Evolutionary conservation across 2,329 filamentous ascomycete species (phyloP).

Genomic region (Clarireedia sp.): DNA sequence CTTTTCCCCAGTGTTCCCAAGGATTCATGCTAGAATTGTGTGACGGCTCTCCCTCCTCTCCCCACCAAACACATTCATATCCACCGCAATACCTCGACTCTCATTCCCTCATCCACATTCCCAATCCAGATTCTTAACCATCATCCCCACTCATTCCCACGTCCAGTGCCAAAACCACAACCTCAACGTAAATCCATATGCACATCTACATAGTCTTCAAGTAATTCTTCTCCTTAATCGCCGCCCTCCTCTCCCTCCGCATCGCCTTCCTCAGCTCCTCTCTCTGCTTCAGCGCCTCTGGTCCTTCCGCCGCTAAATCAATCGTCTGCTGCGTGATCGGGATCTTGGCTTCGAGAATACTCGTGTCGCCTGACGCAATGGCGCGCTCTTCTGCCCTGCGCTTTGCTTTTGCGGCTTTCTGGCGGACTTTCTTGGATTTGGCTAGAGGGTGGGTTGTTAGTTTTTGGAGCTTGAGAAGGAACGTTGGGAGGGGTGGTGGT

Average conservation of each 20-base stretch:
- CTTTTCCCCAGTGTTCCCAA: not conserved
- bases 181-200: not conserved
- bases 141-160: not conserved
- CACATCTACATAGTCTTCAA: constrained; percentile 61
- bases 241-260: constrained; percentile 64
- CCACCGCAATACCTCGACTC: not conserved
- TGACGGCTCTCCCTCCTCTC: too few species aligned
- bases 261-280: constrained; percentile 60
- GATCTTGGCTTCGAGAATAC: constrained; percentile 58
- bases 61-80: too few species aligned
- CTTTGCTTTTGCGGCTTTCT: constrained; percentile 59
- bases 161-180: not conserved
- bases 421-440: constrained; percentile 77
- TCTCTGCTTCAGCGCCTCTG: constrained; percentile 42
- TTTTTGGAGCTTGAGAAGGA: not conserved
- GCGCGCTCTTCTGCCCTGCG: constrained; percentile 49
- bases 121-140: too few species aligned
- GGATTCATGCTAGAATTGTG: too few species aligned
- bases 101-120: too few species aligned
- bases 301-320: constrained; percentile 50
- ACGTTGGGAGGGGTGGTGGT: not conserved
- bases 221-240: constrained; percentile 82
- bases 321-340: constrained; percentile 71
- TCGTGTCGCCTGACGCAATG: constrained; percentile 57
- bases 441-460: constrained; percentile 38